Base-by-base conservation (phyloP, 2,329 filamentous ascomycete genomes). In the Cladosporium sp. region DNA sequence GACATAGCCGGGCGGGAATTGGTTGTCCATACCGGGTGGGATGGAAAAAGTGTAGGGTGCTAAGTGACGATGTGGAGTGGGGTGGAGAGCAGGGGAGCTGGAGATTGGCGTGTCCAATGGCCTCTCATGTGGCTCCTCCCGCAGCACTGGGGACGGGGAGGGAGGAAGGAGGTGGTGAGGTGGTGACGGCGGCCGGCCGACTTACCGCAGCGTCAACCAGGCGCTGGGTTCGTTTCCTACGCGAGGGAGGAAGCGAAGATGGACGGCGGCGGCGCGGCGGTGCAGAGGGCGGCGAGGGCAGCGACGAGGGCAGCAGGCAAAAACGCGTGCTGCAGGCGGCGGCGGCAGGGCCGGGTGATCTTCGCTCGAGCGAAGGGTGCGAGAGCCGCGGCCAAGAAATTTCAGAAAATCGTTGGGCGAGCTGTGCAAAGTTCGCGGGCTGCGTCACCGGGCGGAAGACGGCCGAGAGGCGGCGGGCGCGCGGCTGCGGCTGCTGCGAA, bases 1-100 rank as follows among this genome's bases (percentile, higher is more conserved):
- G 50, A 61, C 58, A 51, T 63, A 62, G 55, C 56, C 57, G 49
- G 58, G 55, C 49, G 59, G 55, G 56, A 60, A 62, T 48, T 60
- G 58, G 53, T 58, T 59, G 54, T 63, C 60, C 60, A 63, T 63
- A 50, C 48, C 48, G 48, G 33, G 22, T 43, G 22, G 35, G 54
- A 50, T 37, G 43, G 41, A 54, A 37, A 43, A 42, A 37, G 42
- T 31, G 52, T 31, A 50, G 43, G 42, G 45, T 48, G 31, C 44
- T 41, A 52, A 16, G 49, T 49, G 35, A 43, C 40, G 38, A 50
- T 44, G 48, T 52, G 46, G 46, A 55, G 48, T 52, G 54, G 46
- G 56, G 50, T 50, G 48, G 48, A 49, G 48, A 44, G 53, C 43
- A 49, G 55, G 48, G 40, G 49, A 53, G 51, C 51, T 55, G 51